Conservation (phyloP, 1,139 yeast species). For the Magnusiomyces sp. region DNA sequence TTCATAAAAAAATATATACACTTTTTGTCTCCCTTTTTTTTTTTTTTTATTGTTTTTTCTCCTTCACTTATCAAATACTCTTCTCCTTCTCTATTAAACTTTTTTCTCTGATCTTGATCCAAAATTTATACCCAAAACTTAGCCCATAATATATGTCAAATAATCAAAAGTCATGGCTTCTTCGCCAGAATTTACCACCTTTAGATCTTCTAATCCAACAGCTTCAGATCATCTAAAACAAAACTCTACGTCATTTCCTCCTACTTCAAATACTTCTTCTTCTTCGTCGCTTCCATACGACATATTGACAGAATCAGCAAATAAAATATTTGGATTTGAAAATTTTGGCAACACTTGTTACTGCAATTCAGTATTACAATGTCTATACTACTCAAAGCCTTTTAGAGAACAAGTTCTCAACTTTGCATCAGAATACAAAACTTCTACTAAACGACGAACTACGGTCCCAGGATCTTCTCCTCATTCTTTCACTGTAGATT, state of each 20-base stretch:
- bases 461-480: constrained; percentile 29
- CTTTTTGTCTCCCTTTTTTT: neutral
- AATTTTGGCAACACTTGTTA: constrained; percentile 93
- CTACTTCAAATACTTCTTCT: neutral
- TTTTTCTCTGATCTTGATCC: too few relatives aligned
- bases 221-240: neutral
- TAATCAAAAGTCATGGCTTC: neutral
- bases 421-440: constrained; percentile 20
- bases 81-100: neutral
- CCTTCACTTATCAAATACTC: neutral
- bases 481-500: constrained; percentile 31
- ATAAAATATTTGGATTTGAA: constrained; percentile 81
- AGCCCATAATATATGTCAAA: too few relatives aligned
- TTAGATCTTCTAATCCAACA: too few relatives aligned
- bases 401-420: constrained; percentile 55
- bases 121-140: too few relatives aligned
- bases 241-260: neutral
- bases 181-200: neutral
- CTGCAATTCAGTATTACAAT: constrained; percentile 86
- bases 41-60: neutral
- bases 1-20: neutral
- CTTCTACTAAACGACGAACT: constrained; percentile 10
- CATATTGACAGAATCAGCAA: constrained; percentile 24
- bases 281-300: constrained; percentile 7
- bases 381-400: constrained; percentile 63